These are phyloP conservation scores for Suillus subalutaceus DNA, from an alignment of 768 basidiomycete species.

Conservation along the genomic window DNA sequence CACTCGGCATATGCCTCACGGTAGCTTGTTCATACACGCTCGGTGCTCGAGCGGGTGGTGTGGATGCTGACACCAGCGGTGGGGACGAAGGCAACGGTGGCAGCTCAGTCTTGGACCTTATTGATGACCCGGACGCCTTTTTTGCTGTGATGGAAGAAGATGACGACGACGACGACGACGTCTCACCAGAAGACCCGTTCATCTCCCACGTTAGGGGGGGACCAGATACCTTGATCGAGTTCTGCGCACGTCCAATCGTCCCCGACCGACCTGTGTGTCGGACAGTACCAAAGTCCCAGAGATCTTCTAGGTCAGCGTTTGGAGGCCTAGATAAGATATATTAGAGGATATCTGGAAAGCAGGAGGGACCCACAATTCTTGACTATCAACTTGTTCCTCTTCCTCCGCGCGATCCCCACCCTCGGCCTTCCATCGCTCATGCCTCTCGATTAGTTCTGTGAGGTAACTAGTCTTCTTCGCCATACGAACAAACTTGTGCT, in stretches of 20 bases:
- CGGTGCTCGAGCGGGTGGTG: slow-evolving; percentile 37
- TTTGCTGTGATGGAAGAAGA: slow-evolving; percentile 37
- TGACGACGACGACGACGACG: slow-evolving; percentile 33
- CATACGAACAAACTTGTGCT: slow-evolving; percentile 94
- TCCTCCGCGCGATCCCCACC: slow-evolving; percentile 79
- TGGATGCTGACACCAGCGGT: slow-evolving; percentile 54
- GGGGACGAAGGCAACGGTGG: slow-evolving; percentile 56
- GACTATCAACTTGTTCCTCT: slow-evolving; percentile 60
- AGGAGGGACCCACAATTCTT: slow-evolving; percentile 60
- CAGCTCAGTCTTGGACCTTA: slow-evolving; percentile 56
- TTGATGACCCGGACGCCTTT: slow-evolving; percentile 44
- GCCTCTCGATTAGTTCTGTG: slow-evolving; percentile 93
- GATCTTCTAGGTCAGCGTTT: slow-evolving; percentile 70
- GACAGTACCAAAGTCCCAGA: slow-evolving; percentile 99
- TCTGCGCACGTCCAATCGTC: slow-evolving; percentile 69
- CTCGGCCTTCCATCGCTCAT: slow-evolving; percentile 91
- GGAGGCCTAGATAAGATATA: slow-evolving; percentile 42
- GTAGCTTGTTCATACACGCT: slow-evolving; percentile 64
- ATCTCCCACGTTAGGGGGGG: slow-evolving; percentile 83
- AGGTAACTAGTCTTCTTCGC: slow-evolving; percentile 95
- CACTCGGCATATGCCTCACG: slow-evolving; percentile 57
- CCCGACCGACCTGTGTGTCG: slow-evolving; percentile 64
- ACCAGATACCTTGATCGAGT: slow-evolving; percentile 60
- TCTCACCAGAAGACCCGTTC: slow-evolving; percentile 51
- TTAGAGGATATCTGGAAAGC: slow-evolving; percentile 10